Percentiles rank a stretch among this genome's conserved stretches.
These are phyloP conservation scores for Lolium perenne DNA, from an alignment of 176 grass and related monocot genomes.

Conservation along the genomic window DNA sequence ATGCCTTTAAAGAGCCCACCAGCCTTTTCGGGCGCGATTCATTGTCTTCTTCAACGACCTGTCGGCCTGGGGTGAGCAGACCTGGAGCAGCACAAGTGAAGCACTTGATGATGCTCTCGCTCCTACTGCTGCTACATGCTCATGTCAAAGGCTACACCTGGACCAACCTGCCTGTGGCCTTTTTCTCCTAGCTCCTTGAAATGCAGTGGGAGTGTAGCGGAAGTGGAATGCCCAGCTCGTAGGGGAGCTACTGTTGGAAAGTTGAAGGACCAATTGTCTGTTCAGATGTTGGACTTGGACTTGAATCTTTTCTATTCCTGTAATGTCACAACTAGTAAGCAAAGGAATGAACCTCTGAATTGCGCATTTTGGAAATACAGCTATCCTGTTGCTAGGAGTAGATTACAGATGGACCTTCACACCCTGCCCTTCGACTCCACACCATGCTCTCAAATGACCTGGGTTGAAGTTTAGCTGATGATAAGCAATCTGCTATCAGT, in stretches of 20 bases:
- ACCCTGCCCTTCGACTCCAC: not conserved
- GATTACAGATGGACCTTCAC: slow-evolving; percentile 1
- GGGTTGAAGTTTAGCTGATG: not conserved
- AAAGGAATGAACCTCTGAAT: not conserved
- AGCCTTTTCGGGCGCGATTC: slow-evolving; percentile 40
- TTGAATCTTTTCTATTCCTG: slow-evolving; percentile 3
- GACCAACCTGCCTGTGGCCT: slow-evolving; percentile 25
- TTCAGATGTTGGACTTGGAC: slow-evolving; percentile 17
- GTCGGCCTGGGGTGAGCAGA: not conserved
- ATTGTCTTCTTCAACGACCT: slow-evolving; percentile 32
- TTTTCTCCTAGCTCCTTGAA: slow-evolving; percentile 33
- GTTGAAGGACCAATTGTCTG: slow-evolving; percentile 1
- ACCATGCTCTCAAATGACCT: slow-evolving; percentile 26
- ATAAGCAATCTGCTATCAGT: not conserved
- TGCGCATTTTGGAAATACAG: not conserved
- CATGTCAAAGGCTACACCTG: slow-evolving; percentile 39
- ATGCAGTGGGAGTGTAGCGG: slow-evolving; percentile 33
- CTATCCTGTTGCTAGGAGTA: not conserved
- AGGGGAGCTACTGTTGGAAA: slow-evolving; percentile 20
- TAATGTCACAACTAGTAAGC: not conserved
- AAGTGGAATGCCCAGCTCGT: slow-evolving; percentile 5
- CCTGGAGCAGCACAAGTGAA: slow-evolving; percentile 16
- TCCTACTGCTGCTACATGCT: slow-evolving; percentile 15
- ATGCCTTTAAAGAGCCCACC: slow-evolving; percentile 44
- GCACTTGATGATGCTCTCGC: not conserved